phyloP scores from a whole-genome alignment of 2,329 filamentous ascomycete species.

The Huntiella decipiens region DNA sequence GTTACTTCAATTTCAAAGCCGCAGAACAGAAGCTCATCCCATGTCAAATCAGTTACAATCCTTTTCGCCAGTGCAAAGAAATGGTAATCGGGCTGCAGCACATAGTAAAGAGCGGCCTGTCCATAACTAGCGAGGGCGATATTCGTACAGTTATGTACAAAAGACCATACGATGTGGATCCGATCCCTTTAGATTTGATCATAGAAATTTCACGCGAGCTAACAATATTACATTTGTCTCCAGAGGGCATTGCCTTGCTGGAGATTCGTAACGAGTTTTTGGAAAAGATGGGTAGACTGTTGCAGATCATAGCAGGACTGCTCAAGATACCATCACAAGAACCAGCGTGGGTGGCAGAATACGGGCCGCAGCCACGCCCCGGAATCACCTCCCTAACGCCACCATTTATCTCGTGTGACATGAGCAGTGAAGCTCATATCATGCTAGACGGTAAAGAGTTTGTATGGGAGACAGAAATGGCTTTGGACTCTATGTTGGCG shows the following conservation, averaged over 20 bases:
- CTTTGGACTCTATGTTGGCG: constrained; percentile 1
- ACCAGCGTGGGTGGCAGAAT: not conserved
- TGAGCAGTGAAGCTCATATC: constrained; percentile 42
- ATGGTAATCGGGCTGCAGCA: constrained; percentile 69
- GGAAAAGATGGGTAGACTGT: constrained; percentile 49
- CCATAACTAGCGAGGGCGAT: constrained; percentile 17
- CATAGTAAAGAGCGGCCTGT: constrained; percentile 70
- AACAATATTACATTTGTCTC: constrained; percentile 34
- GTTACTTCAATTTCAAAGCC: constrained; percentile 84
- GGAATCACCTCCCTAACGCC: constrained; percentile 37
- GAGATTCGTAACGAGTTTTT: constrained; percentile 58
- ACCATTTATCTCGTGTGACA: constrained; percentile 44
- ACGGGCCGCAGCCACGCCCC: constrained; percentile 21
- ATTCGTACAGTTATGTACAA: constrained; percentile 53
- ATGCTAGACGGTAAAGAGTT: constrained; percentile 35
- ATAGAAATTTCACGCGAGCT: constrained; percentile 58
- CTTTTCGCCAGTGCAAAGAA: constrained; percentile 46
- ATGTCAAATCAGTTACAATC: constrained; percentile 58
- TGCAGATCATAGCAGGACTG: constrained; percentile 68
- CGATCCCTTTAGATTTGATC: constrained; percentile 46
- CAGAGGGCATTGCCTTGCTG: constrained; percentile 26
- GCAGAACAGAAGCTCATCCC: constrained; percentile 74
- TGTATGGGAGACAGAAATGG: constrained; percentile 12
- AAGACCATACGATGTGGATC: constrained; percentile 60
- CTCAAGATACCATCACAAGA: constrained; percentile 39